phyloP scores from a whole-genome alignment of 2,329 filamentous ascomycete genomes.

The Whalleya microplaca region DNA sequence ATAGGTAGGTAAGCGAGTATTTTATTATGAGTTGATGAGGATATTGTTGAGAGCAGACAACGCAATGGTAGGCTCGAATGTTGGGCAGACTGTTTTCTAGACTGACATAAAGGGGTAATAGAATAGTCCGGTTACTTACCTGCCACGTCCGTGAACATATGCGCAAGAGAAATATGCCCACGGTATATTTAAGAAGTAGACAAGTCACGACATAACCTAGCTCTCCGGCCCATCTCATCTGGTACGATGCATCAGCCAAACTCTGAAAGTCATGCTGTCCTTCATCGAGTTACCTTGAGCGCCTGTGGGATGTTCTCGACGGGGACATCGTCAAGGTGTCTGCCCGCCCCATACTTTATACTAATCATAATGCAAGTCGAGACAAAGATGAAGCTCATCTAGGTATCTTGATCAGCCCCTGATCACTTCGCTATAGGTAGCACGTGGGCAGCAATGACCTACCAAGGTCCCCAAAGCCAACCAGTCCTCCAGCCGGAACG shows the following conservation, averaged over 20 bases:
- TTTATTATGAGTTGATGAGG: no score
- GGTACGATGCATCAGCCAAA: background rate
- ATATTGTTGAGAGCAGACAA: no score
- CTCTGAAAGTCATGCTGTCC: background rate
- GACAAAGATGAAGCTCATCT: slow-evolving; percentile 28
- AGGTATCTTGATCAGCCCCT: slow-evolving; percentile 9
- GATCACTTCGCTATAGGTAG: no score
- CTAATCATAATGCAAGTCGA: slow-evolving; percentile 25
- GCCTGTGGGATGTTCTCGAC: slow-evolving; percentile 24
- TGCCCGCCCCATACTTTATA: slow-evolving; percentile 30
- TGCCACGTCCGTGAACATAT: slow-evolving; percentile 38
- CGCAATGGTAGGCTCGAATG: no score
- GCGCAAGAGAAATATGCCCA: slow-evolving; percentile 45
- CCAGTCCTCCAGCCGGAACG: slow-evolving; percentile 33
- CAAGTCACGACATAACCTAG: slow-evolving; percentile 44
- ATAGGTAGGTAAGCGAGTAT: no score
- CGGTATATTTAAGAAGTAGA: slow-evolving; percentile 43
- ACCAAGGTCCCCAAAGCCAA: slow-evolving; percentile 32
- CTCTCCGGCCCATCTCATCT: slow-evolving; percentile 43
- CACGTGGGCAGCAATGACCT: background rate
- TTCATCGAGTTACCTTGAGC: slow-evolving; percentile 24
- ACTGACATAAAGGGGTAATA: no score
- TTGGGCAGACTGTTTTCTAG: no score
- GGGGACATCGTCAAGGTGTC: slow-evolving; percentile 22
- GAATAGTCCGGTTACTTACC: background rate